Evolutionary conservation across 257 asterid genomes (phyloP), one percentile per base, ranked within the genome.

Genomic region (Dorcoceras hygrometricum): DNA sequence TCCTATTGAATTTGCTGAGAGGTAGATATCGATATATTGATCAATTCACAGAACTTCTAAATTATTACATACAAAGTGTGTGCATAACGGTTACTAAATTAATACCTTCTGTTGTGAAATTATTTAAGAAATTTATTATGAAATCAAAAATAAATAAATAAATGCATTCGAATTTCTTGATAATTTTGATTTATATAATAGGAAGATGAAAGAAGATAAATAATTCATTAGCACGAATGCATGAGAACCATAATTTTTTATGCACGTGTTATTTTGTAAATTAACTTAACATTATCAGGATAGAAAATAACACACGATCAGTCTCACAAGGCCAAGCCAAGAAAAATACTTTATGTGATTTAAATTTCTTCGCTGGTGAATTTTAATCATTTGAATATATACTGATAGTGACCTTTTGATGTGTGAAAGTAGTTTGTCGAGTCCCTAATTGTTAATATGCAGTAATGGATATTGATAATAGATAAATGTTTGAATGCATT

Each of bases 1-100:
- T 7, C 75, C 96, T 46, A 94, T 94, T 67, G 95, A 88, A 82
- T 94, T 94, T 87, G 99, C 99, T 1, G 99, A 90, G 84, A 90
- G 99, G 99, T 89, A 72, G 54, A 46, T 46, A 39, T 4, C 14
- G 51, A 32, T 46, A 29, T 58, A 12, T 34, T 59, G 28, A 22
- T 57, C 66, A 36, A 55, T 67, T 63, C 39, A 19, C 20, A 11
- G 2, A 61, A 46, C 54, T 46, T 1, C 20, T 46, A 9, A 0
- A 9, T 34, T 8, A 14, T 11, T 34, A 46, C 22, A 46, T 18
- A 22, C 20, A 16, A 8, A 18, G 20, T 5, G 22, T 18, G 54
- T 46, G 54, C 22, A 1, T 46, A 16, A 46, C 0, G 8, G 16
- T 3, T 46, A 16, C 22, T 46, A 16, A 46, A 46, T 4, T 16